Evolutionary conservation across 2,329 filamentous ascomycete species (phyloP), one percentile per base, ranked within the genome.

Genomic region (Talaromyces piceae): DNA sequence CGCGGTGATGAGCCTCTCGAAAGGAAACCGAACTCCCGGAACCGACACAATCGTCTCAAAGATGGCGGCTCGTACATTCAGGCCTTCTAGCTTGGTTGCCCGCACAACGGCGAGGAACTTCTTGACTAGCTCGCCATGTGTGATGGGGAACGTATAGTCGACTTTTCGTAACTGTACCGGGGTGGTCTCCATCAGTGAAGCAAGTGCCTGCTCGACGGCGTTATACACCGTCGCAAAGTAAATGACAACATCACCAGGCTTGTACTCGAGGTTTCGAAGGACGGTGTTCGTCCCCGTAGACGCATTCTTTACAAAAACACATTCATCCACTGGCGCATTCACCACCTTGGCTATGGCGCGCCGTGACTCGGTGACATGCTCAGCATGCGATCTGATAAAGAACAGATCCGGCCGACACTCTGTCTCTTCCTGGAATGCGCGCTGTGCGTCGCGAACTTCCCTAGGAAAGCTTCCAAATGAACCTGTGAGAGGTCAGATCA

Each of bases 241-340:
- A 41, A 95, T 61, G 56, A 94, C 56, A 4, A 86, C 82, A 63
- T 96, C 91, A 54, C 85, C 84, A 0, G 74, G 65, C 31, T 80
- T 66, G 77, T 84, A 95, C 1, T 65, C 62, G 2, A 96, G 67
- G 63, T 86, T 91, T 39, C 85, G 81, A n/a, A 95, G 77, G 4
- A 95, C 80, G 0, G 83, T 87, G 69, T 93, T 91, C 44, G 72
- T 61, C 50, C 69, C 72, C 0, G 80, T 84, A 0, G 88, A 94
- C 11, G 90, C 88, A 65, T 96, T 96, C 52, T 80, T 73, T 1
- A 95, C 82, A 57, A 94, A 84, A 1, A 95, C 89, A 33, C 87
- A 73, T 8, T 83, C 82, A 8, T 84, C 76, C 1, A 74, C 63
- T 0, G 84, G 82, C 0, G 80, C 84, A 54, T 87, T 80, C 54